A percentile compares a stretch with the other conserved stretches of the same genome.
Conservation (phyloP, 257 asterid genomes). For the Primulina tabacum region DNA sequence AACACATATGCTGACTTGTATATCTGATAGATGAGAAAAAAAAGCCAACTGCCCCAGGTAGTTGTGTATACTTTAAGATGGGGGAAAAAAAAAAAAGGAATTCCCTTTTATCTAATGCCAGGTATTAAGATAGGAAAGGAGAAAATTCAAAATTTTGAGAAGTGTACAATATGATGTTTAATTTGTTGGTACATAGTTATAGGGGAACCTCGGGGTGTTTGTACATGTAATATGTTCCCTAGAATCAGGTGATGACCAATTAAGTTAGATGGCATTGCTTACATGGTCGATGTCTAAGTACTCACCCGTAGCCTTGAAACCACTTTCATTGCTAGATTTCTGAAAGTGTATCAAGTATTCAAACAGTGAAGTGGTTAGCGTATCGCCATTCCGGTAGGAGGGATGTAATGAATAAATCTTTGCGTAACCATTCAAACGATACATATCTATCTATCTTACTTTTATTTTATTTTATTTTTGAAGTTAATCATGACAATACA, state of each 20-base stretch:
- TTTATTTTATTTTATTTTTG: too few species aligned
- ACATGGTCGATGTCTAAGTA: too few species aligned
- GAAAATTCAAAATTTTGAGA: constrained; percentile 12
- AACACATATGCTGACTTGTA: constrained; percentile 29
- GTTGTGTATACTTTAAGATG: constrained; percentile 26
- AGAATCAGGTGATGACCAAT: neutral
- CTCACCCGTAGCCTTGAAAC: too few species aligned
- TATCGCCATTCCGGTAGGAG: too few species aligned
- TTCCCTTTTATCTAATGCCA: constrained; percentile 14
- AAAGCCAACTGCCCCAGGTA: constrained; percentile 13
- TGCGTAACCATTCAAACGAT: too few species aligned
- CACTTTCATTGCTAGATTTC: too few species aligned
- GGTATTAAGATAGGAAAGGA: constrained; percentile 20
- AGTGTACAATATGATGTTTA: constrained; percentile 15
- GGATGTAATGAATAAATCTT: too few species aligned
- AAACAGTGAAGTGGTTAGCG: too few species aligned
- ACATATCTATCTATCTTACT: too few species aligned
- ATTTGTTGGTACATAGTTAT: constrained; percentile 17
- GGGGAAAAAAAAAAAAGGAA: neutral
- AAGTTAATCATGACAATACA: too few species aligned
- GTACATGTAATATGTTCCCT: constrained; percentile 1
- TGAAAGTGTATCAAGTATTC: too few species aligned
- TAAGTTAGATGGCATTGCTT: too few species aligned
- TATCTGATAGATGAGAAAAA: constrained; percentile 27
- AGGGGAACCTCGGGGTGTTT: neutral